Conservation (phyloP, 345 rosid genomes). For the Arabis hirsuta region DNA sequence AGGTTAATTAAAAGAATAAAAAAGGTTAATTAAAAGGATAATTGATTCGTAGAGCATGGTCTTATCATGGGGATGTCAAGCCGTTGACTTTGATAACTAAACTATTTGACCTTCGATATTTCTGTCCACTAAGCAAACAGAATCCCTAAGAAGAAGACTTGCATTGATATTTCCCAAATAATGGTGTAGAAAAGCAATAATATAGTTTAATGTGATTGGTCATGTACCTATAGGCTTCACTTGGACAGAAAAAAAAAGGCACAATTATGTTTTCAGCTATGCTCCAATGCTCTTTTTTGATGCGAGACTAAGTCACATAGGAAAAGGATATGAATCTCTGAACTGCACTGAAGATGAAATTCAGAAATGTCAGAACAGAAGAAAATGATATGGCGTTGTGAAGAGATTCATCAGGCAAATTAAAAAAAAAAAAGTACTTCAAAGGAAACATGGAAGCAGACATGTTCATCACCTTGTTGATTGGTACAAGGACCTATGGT, state of each 20-base stretch:
- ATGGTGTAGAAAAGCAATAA: background rate
- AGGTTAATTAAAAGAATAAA: too few species aligned
- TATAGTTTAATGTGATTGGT: background rate
- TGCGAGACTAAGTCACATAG: background rate
- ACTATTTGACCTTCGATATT: background rate
- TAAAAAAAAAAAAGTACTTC: too few species aligned
- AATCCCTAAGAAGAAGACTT: background rate
- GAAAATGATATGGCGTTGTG: too few species aligned
- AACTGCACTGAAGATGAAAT: too few species aligned
- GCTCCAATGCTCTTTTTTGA: background rate
- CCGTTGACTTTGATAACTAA: conserved; percentile 10
- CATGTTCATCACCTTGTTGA: too few species aligned
- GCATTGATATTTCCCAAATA: conserved; percentile 2
- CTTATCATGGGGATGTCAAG: too few species aligned
- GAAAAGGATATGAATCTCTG: too few species aligned
- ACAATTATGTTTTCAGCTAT: background rate
- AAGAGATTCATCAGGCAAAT: too few species aligned
- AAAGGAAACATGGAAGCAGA: too few species aligned
- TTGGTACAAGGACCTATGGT: too few species aligned
- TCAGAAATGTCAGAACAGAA: too few species aligned
- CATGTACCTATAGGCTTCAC: background rate
- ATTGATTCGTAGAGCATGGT: background rate
- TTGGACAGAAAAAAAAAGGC: background rate
- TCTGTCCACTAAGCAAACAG: background rate
- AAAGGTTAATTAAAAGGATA: too few species aligned